Evolutionary conservation across 306 rosid genomes (phyloP), one percentile per base, ranked within the genome.

Genomic region (Castanea crenata): DNA sequence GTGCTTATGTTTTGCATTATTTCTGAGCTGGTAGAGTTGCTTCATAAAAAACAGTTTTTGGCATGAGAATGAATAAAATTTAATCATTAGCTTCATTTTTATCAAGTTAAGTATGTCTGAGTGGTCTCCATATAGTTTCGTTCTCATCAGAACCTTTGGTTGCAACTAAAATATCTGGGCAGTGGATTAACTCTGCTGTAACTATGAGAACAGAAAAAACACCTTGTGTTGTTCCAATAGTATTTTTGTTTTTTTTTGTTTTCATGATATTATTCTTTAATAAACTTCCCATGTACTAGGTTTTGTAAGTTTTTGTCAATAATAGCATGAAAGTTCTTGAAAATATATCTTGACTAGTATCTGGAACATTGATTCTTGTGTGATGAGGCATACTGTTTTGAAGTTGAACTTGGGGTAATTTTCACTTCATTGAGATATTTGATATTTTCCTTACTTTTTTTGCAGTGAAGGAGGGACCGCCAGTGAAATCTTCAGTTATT

Each of bases 391-490:
- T 86, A 68, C 56, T 78, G 70, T 63, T 78, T 71, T 80, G 74
- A 76, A 86, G 74, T 51, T 72, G 74, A 78, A 86, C 76, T 55
- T 72, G 55, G 65, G 54, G 54, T 49, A 13, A 49, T 52, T 81
- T 71, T 35, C 5, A 14, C 80, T 59, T 82, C 65, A 32, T 41
- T 76, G 78, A 82, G 55, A 69, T 81, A 65, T 65, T 69, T 71
- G 69, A 71, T 78, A 73, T 79, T 77, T 84, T 67, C 79, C 51
- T 82, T 78, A 69, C 64, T 76, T 75, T 69, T 41, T 84, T 68
- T 68, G 76, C 69, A 93, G 99, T 69, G 78, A 90, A 82, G 75
- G 97, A 91, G 23, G 85, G 70, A 80, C 91, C 80, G 27, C 88
- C 90, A 21, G 58, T n/a, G 16, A 96, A 88, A 84, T 85, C 94